Conservation (phyloP, 2,329 filamentous ascomycete genomes). For the Penicillium nordicum region DNA sequence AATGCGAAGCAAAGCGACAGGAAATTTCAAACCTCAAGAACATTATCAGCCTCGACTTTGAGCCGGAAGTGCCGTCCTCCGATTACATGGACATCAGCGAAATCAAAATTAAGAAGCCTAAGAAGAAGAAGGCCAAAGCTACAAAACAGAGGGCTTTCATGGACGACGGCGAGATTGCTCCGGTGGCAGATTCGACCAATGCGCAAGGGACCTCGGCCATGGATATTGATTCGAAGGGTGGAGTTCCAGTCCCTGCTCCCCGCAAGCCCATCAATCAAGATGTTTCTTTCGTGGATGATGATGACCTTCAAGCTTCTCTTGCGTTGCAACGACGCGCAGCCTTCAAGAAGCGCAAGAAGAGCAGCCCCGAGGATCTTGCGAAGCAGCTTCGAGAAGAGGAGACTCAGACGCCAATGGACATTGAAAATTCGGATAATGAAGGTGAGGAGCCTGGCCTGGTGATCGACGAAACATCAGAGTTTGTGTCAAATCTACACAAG, state of each 20-base stretch:
- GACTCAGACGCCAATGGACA: constrained; percentile 53
- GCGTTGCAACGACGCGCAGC: constrained; percentile 78
- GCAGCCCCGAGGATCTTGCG: constrained; percentile 80
- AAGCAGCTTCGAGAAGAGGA: constrained; percentile 68
- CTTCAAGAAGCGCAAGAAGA: constrained; percentile 87
- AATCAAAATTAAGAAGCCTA: constrained; percentile 90
- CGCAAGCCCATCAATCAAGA: constrained; percentile 66
- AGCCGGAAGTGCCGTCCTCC: constrained; percentile 64
- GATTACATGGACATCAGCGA: constrained; percentile 86
- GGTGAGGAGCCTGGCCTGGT: constrained; percentile 65
- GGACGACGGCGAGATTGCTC: constrained; percentile 59
- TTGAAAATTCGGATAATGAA: constrained; percentile 50
- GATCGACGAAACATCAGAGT: constrained; percentile 95
- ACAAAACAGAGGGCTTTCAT: constrained; percentile 63
- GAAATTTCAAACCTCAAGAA: constrained; percentile 58
- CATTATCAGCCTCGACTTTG: constrained; percentile 72
- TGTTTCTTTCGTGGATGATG: constrained; percentile 77
- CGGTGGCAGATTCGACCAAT: constrained; percentile 32
- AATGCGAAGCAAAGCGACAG: constrained; percentile 54
- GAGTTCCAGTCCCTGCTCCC: constrained; percentile 35
- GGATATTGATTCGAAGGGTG: constrained; percentile 67
- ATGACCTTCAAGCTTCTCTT: constrained; percentile 83
- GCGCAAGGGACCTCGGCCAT: constrained; percentile 55
- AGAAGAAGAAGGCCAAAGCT: constrained; percentile 76
- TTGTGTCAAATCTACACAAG: constrained; percentile 79